Base-by-base conservation (phyloP, 1,284 basidiomycete genomes). In the Cutaneotrichosporon dermatis region DNA sequence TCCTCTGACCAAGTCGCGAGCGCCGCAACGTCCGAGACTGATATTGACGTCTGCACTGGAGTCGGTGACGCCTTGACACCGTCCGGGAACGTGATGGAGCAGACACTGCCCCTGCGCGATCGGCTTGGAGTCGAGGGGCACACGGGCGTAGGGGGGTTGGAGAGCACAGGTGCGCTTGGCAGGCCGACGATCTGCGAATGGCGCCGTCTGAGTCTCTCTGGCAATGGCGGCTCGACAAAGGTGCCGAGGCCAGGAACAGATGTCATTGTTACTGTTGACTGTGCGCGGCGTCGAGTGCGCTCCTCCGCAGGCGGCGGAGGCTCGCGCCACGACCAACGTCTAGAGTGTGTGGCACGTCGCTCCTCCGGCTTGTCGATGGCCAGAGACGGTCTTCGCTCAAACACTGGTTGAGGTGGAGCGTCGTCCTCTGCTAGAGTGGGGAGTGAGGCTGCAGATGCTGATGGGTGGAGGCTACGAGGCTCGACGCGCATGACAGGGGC, bases 21-120 rank as follows among this genome's bases (percentile, higher is more conserved):
- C 0, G 58, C 62, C 1, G 62, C 62, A 34, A 63, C 54, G 53
- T 63, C 62, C 13, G 56, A 58, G 33, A 63, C 56, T 4, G 56
- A 58, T 11, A 57, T 57, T 5, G 58, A 58, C 2, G 25, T 25
- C 25, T 25, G 25, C 25, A 25, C 25, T 1, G 53, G 53, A 9
- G 51, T 51, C 0, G 57, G 60, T 16, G 58, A 59, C 6, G 16
- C 54, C 10, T 16, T 51, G 40, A 37, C 10, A 13, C 42, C 36
- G 4, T 54, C 43, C 10, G 43, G 13, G 4, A 36, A 45, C 9
- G 41, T 6, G 12, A 45, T 34, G 11, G 54, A 54, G 36, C 13
- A 33, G 4, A 54, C 12, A 11, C 43, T 46, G 35, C 43, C 35
- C 11, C 36, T 25, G 13, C 53, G 53, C 13, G 42, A 45, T 33